phyloP scores from a whole-genome alignment of 1,284 basidiomycete species.

The Sporisorium iseilematis-ciliati region DNA sequence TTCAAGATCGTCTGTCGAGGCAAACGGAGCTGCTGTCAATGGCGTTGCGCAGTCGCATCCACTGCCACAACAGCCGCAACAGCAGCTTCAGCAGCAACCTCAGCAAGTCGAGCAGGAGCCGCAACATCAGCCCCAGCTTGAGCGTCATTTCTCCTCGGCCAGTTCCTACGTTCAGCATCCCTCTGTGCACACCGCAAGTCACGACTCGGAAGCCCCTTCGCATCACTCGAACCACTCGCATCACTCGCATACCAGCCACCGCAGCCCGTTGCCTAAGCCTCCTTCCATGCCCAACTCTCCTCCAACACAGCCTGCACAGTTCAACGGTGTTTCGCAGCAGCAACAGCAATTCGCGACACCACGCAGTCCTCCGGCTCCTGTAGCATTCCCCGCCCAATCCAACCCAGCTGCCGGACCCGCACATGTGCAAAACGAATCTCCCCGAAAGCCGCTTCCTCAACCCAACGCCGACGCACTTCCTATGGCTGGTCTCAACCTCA shows the following conservation, averaged over 20 bases:
- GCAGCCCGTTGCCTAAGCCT: slow-evolving; percentile 38
- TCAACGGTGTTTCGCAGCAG: slow-evolving; percentile 4
- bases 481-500: slow-evolving; percentile 26
- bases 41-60: not conserved
- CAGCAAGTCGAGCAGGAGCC: slow-evolving; percentile 3
- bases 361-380: slow-evolving; percentile 12
- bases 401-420: not conserved
- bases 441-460: slow-evolving; percentile 11
- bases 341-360: not conserved
- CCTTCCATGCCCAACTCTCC: slow-evolving; percentile 28
- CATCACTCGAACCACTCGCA: slow-evolving; percentile 18
- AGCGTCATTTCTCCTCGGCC: slow-evolving; percentile 49
- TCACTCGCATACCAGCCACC: slow-evolving; percentile 27
- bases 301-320: slow-evolving; percentile 2
- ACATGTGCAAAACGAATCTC: not conserved
- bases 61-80: not conserved
- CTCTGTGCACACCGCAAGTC: slow-evolving; percentile 13
- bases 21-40: not conserved
- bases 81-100: not conserved
- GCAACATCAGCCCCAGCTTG: slow-evolving; percentile 22
- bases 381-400: slow-evolving; percentile 16
- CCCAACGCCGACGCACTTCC: slow-evolving; percentile 15
- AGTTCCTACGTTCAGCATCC: slow-evolving; percentile 45
- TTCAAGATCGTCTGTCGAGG: not conserved
- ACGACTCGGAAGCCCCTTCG: slow-evolving; percentile 27